Evolutionary conservation across 2,329 filamentous ascomycete genomes (phyloP), one percentile per base, ranked within the genome.

Genomic region (Claviceps monticola): DNA sequence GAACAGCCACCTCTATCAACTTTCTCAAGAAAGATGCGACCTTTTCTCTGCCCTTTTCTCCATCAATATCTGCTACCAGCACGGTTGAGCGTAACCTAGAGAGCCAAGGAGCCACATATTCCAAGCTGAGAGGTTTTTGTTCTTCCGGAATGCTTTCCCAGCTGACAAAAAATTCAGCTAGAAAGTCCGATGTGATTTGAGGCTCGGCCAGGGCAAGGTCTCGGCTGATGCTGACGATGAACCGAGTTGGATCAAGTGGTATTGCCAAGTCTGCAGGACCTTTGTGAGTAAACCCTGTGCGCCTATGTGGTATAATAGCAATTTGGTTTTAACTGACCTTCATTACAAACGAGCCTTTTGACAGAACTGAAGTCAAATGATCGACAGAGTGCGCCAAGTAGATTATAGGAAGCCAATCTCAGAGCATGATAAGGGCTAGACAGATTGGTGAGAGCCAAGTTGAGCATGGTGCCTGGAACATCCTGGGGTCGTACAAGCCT

Each of bases 121-220:
- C 76, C 34, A 86, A 69, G 57, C 80, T 83, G 23, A 85, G 62
- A 1, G 81, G 79, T 57, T 82, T 80, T 60, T 86, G 82, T 52
- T 83, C 78, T 37, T 82, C 77, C 1, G 79, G 75, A 58, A 84
- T 82, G 59, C 80, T 83, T 57, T 83, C 80, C 82, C 82, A 86
- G 17, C 82, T 80, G 23, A 84, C 79, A 53, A 86, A 85, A 60
- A 86, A 86, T 59, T 85, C 82, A n/a, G 82, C 84, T 41, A 86
- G 60, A 58, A 86, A 86, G 59, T 86, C 82, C 7, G 74, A 76
- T 0, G 82, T 85, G 7, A 86, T 71, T 57, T 84, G 81, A 21
- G 82, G 79, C 59, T 86, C 82, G 19, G 80, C 74, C 34, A 69
- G 65, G 8, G 82, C 81, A 16, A 86, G 68, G 55, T 79, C 75